phyloP scores from a whole-genome alignment of 345 rosid species.

The Hibiscus syriacus region DNA sequence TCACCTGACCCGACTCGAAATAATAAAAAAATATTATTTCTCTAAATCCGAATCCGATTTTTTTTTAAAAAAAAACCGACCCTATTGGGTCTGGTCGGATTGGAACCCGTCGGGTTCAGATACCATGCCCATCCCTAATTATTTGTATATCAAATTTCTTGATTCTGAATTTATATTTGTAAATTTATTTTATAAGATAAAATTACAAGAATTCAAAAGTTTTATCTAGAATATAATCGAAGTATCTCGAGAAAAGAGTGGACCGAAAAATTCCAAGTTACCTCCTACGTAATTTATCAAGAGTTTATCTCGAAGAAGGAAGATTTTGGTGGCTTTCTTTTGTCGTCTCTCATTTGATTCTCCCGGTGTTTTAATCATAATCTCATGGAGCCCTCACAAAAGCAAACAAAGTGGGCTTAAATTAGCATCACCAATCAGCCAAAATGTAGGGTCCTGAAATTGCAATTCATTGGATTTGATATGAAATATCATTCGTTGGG shows the following conservation, averaged over 20 bases:
- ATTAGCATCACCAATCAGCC: constrained; percentile 20
- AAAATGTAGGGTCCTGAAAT: constrained; percentile 33
- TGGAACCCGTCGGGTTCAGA: no score
- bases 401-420: constrained; percentile 27
- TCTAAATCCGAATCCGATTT: no score
- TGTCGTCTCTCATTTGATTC: constrained; percentile 23
- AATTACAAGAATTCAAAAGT: neutral
- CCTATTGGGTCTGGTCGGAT: no score
- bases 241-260: neutral
- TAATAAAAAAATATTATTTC: no score
- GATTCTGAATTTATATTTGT: no score
- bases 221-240: neutral
- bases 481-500: constrained; percentile 20
- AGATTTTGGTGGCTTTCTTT: constrained; percentile 20
- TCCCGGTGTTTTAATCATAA: neutral
- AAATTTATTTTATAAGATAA: neutral
- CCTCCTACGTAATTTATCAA: neutral
- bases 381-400: constrained; percentile 20
- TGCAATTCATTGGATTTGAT: constrained; percentile 25
- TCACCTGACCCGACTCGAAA: no score
- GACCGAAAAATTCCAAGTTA: neutral
- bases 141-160: no score
- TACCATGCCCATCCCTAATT: no score
- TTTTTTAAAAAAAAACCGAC: no score
- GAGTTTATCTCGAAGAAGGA: neutral